phyloP scores from a whole-genome alignment of 306 rosid species.

The Leucaena leucocephala region DNA sequence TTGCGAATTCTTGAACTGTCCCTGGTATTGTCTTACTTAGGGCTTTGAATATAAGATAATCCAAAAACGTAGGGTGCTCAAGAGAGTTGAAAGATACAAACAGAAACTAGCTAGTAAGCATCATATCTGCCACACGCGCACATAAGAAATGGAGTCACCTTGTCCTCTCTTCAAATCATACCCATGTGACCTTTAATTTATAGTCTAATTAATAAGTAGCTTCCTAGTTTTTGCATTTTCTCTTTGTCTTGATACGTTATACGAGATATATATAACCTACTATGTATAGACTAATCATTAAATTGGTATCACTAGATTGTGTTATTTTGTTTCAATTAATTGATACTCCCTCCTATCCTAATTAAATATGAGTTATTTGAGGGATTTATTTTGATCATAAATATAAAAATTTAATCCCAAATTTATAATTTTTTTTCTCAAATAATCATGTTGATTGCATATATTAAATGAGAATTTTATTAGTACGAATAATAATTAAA shows the following conservation, averaged over 20 bases:
- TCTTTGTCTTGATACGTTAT: background rate
- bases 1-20: background rate
- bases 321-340: conserved; percentile 7
- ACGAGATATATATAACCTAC: background rate
- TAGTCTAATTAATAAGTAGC: background rate
- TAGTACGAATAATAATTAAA: too few species aligned
- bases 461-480: too few species aligned
- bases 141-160: background rate
- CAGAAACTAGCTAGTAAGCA: background rate
- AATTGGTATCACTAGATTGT: background rate
- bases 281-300: conserved; percentile 16
- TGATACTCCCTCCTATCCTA: background rate
- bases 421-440: too few species aligned
- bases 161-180: background rate
- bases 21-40: background rate
- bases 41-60: background rate
- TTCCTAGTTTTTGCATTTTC: background rate
- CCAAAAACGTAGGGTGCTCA: background rate
- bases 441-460: too few species aligned
- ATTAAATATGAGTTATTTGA: too few species aligned
- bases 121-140: conserved; percentile 2
- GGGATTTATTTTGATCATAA: too few species aligned
- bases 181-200: background rate
- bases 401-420: too few species aligned
- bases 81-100: conserved; percentile 6